Base-by-base conservation (phyloP, 768 basidiomycete genomes). In the Postia placenta region DNA sequence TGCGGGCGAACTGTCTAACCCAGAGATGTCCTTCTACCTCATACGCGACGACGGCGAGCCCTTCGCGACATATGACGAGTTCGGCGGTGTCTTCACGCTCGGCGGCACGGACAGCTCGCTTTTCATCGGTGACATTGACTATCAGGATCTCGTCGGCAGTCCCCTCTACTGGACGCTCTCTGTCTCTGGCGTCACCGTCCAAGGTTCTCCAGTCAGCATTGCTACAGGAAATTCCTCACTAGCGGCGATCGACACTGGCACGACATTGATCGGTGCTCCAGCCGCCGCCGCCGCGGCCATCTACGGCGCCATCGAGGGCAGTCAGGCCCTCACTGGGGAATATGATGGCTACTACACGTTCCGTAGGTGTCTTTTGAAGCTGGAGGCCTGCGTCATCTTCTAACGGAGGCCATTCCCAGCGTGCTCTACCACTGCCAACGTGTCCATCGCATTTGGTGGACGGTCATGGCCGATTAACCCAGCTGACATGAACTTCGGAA, bases 201-300 rank as follows among this genome's bases (percentile, higher is more conserved):
- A 83, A 53, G 81, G 82, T 2, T 66, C 73, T 0, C 49, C 63
- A 0, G 62, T 87, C 12, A 42, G 62, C 0, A 59, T 85, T 11
- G 50, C 76, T 1, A 65, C 71, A 1, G 76, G 74, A 20, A 46
- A 55, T 24, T 46, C 66, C 0, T 69, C 80, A 0, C 61, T 83
- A 9, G 76, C 85, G 14, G 93, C 92, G 7, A 96, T 98, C 50
- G 95, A 98, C 61, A 96, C 93, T 0, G 94, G 93, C 22, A 97
- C 95, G 0, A 95, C 93, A 2, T 76, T 98, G 49, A 87, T 99
- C 50, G 94, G 88, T 20, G 95, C 84, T 0, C 94, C 96, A 0
- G 65, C 79, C 0, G 63, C 53, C 1, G 76, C 80, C 38, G 81
- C 89, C 7, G 50, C 64, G 20, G 65, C 71, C n/a, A 73, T 98